phyloP scores from a whole-genome alignment of 345 rosid genomes.

The Melaleuca quinquenervia region DNA sequence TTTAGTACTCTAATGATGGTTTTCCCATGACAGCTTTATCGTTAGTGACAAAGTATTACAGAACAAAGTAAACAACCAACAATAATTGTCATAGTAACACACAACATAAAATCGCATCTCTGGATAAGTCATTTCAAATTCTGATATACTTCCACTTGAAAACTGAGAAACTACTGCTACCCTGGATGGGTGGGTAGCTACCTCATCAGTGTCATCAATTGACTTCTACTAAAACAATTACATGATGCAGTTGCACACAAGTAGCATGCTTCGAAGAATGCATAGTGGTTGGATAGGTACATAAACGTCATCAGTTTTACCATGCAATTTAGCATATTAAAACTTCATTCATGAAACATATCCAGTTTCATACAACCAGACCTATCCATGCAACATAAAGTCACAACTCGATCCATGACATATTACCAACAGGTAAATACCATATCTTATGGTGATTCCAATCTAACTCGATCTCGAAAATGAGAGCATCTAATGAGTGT shows the following conservation, averaged over 20 bases:
- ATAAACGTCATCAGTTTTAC: not conserved
- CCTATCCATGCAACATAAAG: not conserved
- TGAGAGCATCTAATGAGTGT: not conserved
- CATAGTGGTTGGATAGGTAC: not conserved
- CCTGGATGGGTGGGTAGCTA: not conserved
- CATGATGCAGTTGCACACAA: not conserved
- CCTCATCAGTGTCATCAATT: not conserved
- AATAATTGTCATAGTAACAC: not conserved
- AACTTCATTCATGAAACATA: not conserved
- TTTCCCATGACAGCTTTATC: not conserved
- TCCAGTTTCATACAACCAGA: not conserved
- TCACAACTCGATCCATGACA: not conserved
- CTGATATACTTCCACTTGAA: not conserved
- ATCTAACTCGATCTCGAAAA: not conserved
- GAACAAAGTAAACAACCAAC: not conserved
- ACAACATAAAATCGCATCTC: no score
- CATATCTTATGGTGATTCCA: not conserved
- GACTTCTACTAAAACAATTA: not conserved
- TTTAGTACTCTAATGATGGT: not conserved
- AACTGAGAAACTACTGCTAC: not conserved
- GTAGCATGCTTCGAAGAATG: not conserved
- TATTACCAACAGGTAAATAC: not conserved
- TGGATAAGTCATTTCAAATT: not conserved
- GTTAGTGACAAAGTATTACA: not conserved
- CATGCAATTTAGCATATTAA: not conserved